Base-by-base conservation (phyloP, 768 basidiomycete genomes). In the Boletus reticulatus region DNA sequence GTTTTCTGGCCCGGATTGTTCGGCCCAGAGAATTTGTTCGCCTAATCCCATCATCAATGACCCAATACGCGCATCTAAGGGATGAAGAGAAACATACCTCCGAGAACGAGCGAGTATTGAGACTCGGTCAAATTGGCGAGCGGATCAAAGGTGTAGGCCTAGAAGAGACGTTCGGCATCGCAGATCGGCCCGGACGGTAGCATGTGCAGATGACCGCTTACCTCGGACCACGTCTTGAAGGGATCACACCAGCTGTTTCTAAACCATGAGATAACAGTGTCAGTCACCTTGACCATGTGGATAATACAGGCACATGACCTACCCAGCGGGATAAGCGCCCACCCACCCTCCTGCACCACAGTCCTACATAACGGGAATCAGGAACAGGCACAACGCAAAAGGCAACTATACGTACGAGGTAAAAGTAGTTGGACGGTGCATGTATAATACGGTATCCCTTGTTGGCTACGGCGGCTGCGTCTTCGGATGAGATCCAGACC, bases 81-180 rank as follows among this genome's bases (percentile, higher is more conserved):
- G 29, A 29, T 29, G 29, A 9, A 47, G 1, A 24, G 14, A 17
- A 16, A 61, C 65, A 39, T 44, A 71, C 69, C 71, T 55, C 69
- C 68, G 8, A 82, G 67, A 22, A 83, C 74, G 16, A 78, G 73
- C 3, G 54, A 10, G 14, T 65, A 60, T 45, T 81, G 67, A 0
- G 59, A 51, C 31, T 66, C 62, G 5, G 74, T 73, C 49, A 83
- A 61, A 61, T 74, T 73, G 24, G 69, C 71, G 47, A 76, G 72
- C 9, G 83, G 83, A 62, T 84, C 76, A 61, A 80, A 84, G 14
- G 75, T 75, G 65, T 76, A 79, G 4, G 78, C 59, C 78, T 79
- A 42, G 36, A 8, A 8, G 29, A 29, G 29, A 29, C 29, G 29
- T 29, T 29, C 29, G 29, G 29, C 9, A 9, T 29, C 29, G 29